Percentiles rank a stretch among this genome's conserved stretches.
These are phyloP conservation scores for Biscogniauxia marginata DNA, from an alignment of 2,329 filamentous ascomycete species.

Conservation along the genomic window DNA sequence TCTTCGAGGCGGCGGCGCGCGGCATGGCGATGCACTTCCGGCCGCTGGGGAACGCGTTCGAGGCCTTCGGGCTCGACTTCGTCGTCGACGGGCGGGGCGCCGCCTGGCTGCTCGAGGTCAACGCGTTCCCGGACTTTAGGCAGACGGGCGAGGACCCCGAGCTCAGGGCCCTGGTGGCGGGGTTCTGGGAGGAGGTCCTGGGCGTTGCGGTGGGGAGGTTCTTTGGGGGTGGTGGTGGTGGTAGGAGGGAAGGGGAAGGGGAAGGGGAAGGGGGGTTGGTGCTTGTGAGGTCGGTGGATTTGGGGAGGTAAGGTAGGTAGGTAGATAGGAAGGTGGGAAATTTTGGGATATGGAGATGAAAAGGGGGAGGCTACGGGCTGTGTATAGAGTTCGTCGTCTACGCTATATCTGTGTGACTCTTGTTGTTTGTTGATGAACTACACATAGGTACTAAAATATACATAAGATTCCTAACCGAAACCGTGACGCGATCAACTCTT, in stretches of 20 bases:
- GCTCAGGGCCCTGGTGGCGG: conserved; percentile 67
- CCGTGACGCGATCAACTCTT: too few relatives aligned
- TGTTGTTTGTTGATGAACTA: too few relatives aligned
- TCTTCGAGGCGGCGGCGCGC: conserved; percentile 83
- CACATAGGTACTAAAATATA: too few relatives aligned
- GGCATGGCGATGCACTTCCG: conserved; percentile 91
- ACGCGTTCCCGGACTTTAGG: conserved; percentile 93
- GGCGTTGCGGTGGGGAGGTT: conserved; percentile 65
- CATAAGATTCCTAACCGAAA: too few relatives aligned
- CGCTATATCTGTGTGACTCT: too few relatives aligned
- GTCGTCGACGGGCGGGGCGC: conserved; percentile 66
- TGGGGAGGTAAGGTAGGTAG: conserved; percentile 38
- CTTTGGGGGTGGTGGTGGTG: conserved; percentile 46
- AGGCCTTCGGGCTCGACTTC: conserved; percentile 90
- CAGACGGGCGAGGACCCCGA: conserved; percentile 72
- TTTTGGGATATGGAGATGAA: too few relatives aligned
- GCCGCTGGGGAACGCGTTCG: conserved; percentile 82
- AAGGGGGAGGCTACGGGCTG: background rate
- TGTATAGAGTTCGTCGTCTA: too few relatives aligned
- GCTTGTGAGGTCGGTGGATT: conserved; percentile 50
- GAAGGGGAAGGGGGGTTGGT: conserved; percentile 44
- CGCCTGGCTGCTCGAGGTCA: conserved; percentile 84
- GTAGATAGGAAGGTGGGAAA: background rate
- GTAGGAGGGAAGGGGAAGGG: conserved; percentile 19
- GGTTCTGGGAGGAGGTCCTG: conserved; percentile 75